Percentiles rank a stretch among this genome's conserved stretches.
Evolutionary conservation across 139 green algal genomes (phyloP).

Genomic region (Trebouxia sp.): DNA sequence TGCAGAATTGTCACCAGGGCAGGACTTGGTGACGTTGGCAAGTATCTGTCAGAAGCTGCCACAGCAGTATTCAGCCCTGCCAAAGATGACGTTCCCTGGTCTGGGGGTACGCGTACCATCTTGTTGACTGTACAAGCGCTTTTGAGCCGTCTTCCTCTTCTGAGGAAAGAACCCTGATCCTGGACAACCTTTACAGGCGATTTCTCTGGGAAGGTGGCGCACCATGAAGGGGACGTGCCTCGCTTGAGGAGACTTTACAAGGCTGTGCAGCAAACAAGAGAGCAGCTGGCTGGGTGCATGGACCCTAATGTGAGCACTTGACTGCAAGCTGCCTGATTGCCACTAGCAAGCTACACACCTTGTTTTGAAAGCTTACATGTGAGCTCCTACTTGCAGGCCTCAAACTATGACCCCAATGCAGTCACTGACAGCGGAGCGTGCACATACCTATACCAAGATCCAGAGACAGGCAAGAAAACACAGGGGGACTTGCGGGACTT

Average conservation of each 20-base stretch:
- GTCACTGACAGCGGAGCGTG: constrained; percentile 33
- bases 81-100: constrained; percentile 8
- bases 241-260: constrained; percentile 37
- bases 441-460: constrained; percentile 27
- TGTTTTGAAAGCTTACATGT: background rate
- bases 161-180: background rate
- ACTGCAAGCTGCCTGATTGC: too few relatives aligned
- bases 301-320: constrained; percentile 9
- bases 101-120: background rate
- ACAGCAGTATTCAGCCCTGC: constrained; percentile 27
- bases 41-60: constrained; percentile 37
- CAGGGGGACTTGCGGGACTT: constrained; percentile 19
- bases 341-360: too few relatives aligned
- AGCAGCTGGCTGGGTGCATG: constrained; percentile 36
- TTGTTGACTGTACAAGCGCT: background rate
- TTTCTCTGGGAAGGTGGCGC: constrained; percentile 16
- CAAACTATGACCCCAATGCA: constrained; percentile 39
- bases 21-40: constrained; percentile 29
- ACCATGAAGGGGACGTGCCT: constrained; percentile 36
- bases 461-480: constrained; percentile 15
- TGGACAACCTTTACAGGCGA: background rate
- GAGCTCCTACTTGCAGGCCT: background rate
- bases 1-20: background rate
- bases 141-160: background rate
- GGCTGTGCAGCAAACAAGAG: constrained; percentile 17